These are phyloP conservation scores for Trichophaea hybrida DNA, from an alignment of 2,329 filamentous ascomycete species.

Conservation along the genomic window DNA sequence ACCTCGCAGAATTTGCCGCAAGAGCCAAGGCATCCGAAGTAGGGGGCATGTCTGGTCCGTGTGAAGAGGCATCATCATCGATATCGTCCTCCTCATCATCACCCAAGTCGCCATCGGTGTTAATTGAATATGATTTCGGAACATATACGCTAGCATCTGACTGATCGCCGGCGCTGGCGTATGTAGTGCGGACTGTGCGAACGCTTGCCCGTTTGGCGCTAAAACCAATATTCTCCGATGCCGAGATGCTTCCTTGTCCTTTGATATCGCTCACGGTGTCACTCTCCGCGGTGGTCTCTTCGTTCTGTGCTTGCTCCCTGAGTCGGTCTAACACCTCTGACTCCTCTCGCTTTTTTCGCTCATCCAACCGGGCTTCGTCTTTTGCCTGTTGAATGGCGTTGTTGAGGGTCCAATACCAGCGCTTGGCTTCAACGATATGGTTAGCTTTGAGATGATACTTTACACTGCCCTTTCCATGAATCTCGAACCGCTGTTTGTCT, in stretches of 20 bases:
- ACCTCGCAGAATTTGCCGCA: slow-evolving; percentile 81
- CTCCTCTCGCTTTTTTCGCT: slow-evolving; percentile 42
- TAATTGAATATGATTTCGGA: not conserved
- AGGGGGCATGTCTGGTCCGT: slow-evolving; percentile 51
- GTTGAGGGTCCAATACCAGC: slow-evolving; percentile 98
- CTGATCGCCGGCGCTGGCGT: not conserved
- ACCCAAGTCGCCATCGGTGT: slow-evolving; percentile 6
- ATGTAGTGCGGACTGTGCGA: not conserved
- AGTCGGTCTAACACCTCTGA: slow-evolving; percentile 47
- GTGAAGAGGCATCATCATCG: slow-evolving; percentile 67
- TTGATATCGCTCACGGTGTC: not conserved
- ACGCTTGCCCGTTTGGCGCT: not conserved
- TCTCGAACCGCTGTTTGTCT: slow-evolving; percentile 95
- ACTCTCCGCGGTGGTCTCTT: slow-evolving; percentile 8
- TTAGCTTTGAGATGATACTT: slow-evolving; percentile 98
- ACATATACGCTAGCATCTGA: not conserved
- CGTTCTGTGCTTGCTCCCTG: slow-evolving; percentile 30
- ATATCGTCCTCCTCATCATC: slow-evolving; percentile 54
- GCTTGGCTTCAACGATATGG: slow-evolving; percentile 92
- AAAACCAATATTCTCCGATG: slow-evolving; percentile 21
- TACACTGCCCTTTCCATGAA: slow-evolving; percentile 93
- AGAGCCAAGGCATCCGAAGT: slow-evolving; percentile 94
- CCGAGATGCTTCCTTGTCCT: not conserved
- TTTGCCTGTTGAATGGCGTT: slow-evolving; percentile 98
- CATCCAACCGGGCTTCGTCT: slow-evolving; percentile 86